phyloP scores from a whole-genome alignment of 176 grass and related monocot species.

The Triticum timopheevii region DNA sequence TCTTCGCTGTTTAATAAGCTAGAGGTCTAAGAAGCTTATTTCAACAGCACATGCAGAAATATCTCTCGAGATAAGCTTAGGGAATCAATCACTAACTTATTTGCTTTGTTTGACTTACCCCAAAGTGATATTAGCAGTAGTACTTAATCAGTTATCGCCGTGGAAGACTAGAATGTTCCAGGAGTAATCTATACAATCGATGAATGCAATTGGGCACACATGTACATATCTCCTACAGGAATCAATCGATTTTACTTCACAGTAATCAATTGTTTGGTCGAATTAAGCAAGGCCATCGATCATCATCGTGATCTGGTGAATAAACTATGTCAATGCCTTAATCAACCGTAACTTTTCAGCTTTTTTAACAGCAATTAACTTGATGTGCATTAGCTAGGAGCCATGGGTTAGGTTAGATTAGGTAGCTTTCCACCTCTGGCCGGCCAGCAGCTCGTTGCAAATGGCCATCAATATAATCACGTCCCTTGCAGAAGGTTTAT shows the following conservation, averaged over 20 bases:
- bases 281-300: background rate
- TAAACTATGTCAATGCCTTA: background rate
- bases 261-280: background rate
- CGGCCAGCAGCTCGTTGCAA: background rate
- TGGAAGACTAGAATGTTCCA: background rate
- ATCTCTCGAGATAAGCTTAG: background rate
- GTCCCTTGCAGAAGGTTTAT: background rate
- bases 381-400: background rate
- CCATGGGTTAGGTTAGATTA: background rate
- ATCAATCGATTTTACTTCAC: background rate
- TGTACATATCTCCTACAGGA: background rate
- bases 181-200: background rate
- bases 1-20: background rate
- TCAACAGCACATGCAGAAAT: conserved; percentile 17
- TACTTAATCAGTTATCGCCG: background rate
- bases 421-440: background rate
- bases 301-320: background rate
- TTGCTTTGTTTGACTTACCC: background rate
- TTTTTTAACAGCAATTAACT: background rate
- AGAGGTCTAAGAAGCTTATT: background rate
- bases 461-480: background rate
- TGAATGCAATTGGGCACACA: background rate
- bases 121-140: background rate
- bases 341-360: background rate
- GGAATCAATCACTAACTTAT: background rate